Conservation (phyloP, 2,329 filamentous ascomycete genomes). For the Hirsutella rhossiliensis region DNA sequence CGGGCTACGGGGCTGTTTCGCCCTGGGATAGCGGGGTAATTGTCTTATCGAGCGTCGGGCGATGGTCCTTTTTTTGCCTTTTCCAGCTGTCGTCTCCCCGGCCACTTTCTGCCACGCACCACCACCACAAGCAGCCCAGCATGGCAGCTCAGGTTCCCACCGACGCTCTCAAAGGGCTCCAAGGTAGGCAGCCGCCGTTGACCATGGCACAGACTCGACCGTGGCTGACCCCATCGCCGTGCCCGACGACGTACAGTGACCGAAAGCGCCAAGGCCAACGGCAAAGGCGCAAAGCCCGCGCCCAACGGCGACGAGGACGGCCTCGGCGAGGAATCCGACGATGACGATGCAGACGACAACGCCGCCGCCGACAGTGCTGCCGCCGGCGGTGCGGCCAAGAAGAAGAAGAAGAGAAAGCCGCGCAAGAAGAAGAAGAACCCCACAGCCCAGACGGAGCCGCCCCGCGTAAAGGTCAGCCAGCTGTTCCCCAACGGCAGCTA, state of each 20-base stretch:
- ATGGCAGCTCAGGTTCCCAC: constrained; percentile 31
- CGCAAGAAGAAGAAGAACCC: constrained; percentile 71
- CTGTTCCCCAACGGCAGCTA: constrained; percentile 63
- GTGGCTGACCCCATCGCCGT: background rate
- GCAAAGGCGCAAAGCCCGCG: constrained; percentile 26
- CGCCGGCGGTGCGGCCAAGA: constrained; percentile 18
- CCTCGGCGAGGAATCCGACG: constrained; percentile 33
- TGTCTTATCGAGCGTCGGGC: background rate
- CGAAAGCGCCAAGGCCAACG: constrained; percentile 25
- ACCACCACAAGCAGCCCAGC: constrained; percentile 12
- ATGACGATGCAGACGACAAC: constrained; percentile 36
- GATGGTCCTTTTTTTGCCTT: background rate
- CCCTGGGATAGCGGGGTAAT: background rate
- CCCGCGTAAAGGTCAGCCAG: constrained; percentile 57
- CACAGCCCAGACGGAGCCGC: constrained; percentile 62
- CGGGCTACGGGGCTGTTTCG: background rate
- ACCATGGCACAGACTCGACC: background rate
- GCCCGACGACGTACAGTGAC: constrained; percentile 23
- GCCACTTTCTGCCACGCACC: background rate
- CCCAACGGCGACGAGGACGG: constrained; percentile 29
- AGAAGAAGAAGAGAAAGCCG: constrained; percentile 67
- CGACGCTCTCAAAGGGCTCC: constrained; percentile 31
- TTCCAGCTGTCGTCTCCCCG: background rate
- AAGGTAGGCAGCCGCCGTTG: constrained; percentile 17
- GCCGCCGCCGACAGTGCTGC: constrained; percentile 23